Evolutionary conservation across 2,329 filamentous ascomycete genomes (phyloP).

Genomic region (Chaetomiaceae sp.): DNA sequence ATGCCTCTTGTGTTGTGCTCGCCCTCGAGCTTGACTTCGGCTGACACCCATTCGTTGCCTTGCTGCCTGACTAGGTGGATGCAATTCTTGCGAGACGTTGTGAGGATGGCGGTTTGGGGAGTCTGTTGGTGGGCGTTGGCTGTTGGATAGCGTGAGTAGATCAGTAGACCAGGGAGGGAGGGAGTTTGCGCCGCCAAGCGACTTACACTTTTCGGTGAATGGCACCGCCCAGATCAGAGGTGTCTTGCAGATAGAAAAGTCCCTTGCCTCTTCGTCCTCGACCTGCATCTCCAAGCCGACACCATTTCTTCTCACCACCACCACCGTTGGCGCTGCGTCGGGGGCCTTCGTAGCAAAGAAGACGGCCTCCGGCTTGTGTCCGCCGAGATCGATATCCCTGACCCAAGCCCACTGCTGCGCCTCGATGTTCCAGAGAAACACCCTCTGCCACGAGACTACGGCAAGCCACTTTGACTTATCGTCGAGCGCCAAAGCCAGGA

Average conservation of each 20-base stretch:
- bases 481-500: conserved; percentile 61
- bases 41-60: conserved; percentile 45
- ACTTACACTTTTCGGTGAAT: conserved; percentile 43
- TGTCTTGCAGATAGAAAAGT: conserved; percentile 48
- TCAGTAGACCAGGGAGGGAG: conserved; percentile 1
- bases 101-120: conserved; percentile 37
- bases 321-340: conserved; percentile 41
- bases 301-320: conserved; percentile 62
- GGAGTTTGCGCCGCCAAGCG: not conserved
- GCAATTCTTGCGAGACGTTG: conserved; percentile 46
- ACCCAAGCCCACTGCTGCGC: conserved; percentile 53
- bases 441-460: conserved; percentile 53
- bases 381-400: conserved; percentile 50
- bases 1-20: conserved; percentile 41
- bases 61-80: conserved; percentile 44
- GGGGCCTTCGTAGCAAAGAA: conserved; percentile 51
- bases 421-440: conserved; percentile 60
- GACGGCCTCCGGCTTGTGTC: conserved; percentile 57
- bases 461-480: conserved; percentile 61
- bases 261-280: conserved; percentile 38
- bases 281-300: conserved; percentile 54
- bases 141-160: conserved; percentile 7
- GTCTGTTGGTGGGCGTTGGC: conserved; percentile 20
- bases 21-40: conserved; percentile 38
- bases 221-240: conserved; percentile 47